phyloP scores from a whole-genome alignment of 108 stramenopile genomes.

The Discostella stelligeroides region DNA sequence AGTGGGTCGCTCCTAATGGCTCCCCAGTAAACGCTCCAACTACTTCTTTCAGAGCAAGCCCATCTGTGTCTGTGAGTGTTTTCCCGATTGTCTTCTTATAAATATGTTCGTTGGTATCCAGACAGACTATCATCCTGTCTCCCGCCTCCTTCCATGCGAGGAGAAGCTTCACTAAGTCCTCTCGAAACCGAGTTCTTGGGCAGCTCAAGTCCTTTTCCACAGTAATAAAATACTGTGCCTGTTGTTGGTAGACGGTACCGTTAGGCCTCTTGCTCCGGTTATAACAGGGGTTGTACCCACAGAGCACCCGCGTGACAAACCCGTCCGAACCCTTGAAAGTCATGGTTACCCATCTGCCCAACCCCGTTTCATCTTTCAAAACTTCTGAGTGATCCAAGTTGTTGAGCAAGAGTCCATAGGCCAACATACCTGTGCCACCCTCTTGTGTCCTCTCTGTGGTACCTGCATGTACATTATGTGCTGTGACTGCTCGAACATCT shows the following conservation, averaged over 20 bases:
- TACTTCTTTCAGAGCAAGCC: conserved; percentile 9
- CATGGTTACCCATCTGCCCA: too few species aligned
- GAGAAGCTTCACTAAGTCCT: conserved; percentile 1
- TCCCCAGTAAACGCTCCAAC: neutral
- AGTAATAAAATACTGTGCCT: neutral
- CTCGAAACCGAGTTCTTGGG: neutral
- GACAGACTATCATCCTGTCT: conserved; percentile 1
- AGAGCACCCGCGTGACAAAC: too few species aligned
- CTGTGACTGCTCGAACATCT: neutral
- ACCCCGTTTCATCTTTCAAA: neutral
- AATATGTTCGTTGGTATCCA: conserved; percentile 13
- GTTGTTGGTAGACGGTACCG: neutral
- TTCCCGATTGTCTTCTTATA: conserved; percentile 1
- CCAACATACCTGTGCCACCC: neutral
- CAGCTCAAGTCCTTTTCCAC: too few species aligned
- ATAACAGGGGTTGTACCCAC: neutral
- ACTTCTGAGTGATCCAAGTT: neutral
- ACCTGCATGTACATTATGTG: neutral
- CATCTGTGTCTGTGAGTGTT: neutral
- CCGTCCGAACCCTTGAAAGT: too few species aligned
- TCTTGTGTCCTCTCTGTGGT: too few species aligned
- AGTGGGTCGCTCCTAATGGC: conserved; percentile 9
- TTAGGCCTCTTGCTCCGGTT: neutral
- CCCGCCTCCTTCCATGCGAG: too few species aligned
- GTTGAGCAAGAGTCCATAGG: neutral